phyloP scores from a whole-genome alignment of 768 basidiomycete genomes.

The Solioccasus polychromus region DNA sequence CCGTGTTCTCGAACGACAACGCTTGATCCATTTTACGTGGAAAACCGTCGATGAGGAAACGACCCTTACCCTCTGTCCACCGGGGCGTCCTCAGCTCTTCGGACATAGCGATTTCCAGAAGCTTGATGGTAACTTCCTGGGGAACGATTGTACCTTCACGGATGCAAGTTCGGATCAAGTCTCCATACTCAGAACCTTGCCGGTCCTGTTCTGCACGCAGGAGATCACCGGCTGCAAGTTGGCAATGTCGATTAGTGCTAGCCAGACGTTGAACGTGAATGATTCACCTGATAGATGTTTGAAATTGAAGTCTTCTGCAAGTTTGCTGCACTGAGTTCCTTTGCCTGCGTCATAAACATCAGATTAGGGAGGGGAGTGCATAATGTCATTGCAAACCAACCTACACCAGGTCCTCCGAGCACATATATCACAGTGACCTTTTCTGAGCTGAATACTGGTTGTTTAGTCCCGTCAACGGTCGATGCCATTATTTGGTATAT shows the following conservation, averaged over 20 bases:
- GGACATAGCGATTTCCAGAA: conserved; percentile 90
- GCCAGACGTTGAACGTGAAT: conserved; percentile 1
- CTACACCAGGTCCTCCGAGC: conserved; percentile 95
- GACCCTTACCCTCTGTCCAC: conserved; percentile 71
- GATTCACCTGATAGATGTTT: conserved; percentile 86
- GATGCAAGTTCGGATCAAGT: conserved; percentile 85
- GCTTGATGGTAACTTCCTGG: conserved; percentile 94
- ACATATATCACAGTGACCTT: conserved; percentile 92
- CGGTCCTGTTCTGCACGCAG: conserved; percentile 92
- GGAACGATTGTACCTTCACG: conserved; percentile 92
- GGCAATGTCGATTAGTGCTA: conserved; percentile 6
- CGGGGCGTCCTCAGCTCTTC: conserved; percentile 53
- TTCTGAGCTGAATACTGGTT: conserved; percentile 51
- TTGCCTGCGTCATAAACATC: conserved; percentile 63
- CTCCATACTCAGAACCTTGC: conserved; percentile 77
- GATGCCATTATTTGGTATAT: conserved; percentile 17
- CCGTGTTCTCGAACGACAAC: conserved; percentile 81
- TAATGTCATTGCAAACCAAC: conserved; percentile 37
- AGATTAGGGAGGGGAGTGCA: conserved; percentile 5
- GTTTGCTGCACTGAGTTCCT: conserved; percentile 87
- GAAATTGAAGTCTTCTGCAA: conserved; percentile 84
- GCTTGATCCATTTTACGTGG: conserved; percentile 99
- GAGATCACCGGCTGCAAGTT: conserved; percentile 83
- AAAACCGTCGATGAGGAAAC: conserved; percentile 96
- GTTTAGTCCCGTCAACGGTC: background rate